phyloP scores from a whole-genome alignment of 2,329 filamentous ascomycete species.

The Ceratocystis colombiana region DNA sequence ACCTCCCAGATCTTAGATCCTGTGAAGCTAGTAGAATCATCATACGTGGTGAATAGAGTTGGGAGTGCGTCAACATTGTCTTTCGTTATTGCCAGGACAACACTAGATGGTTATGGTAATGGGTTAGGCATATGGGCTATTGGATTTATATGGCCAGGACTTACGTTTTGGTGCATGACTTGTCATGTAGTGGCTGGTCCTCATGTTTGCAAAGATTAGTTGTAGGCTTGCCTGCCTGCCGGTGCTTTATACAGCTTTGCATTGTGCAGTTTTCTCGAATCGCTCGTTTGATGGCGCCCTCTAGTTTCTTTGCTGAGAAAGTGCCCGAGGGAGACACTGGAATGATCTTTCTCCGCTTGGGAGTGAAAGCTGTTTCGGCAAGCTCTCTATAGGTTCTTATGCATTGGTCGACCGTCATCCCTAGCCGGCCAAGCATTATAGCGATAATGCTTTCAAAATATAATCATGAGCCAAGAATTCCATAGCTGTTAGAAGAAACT shows the following conservation, averaged over 20 bases:
- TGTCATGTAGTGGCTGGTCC: not conserved
- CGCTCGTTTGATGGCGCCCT: not conserved
- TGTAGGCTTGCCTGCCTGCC: not conserved
- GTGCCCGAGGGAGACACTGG: not conserved
- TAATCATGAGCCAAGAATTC: too few relatives aligned
- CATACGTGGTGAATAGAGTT: slow-evolving; percentile 30
- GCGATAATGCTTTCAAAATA: not conserved
- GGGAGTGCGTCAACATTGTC: slow-evolving; percentile 21
- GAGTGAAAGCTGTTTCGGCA: not conserved
- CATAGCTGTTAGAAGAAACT: not conserved
- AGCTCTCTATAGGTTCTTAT: not conserved
- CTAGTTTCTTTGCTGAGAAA: not conserved
- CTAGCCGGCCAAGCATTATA: not conserved
- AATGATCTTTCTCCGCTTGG: not conserved
- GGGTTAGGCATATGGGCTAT: not conserved
- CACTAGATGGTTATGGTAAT: not conserved
- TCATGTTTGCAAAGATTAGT: not conserved
- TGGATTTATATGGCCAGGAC: not conserved
- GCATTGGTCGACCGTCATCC: not conserved
- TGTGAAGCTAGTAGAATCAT: slow-evolving; percentile 26
- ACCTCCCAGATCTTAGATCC: slow-evolving; percentile 10
- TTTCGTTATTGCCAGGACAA: not conserved
- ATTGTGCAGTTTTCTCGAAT: not conserved
- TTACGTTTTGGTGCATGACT: not conserved
- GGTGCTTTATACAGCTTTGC: not conserved